Conservation (phyloP, 805 yeast genomes). For the Saccharomycodes ludwigii region DNA sequence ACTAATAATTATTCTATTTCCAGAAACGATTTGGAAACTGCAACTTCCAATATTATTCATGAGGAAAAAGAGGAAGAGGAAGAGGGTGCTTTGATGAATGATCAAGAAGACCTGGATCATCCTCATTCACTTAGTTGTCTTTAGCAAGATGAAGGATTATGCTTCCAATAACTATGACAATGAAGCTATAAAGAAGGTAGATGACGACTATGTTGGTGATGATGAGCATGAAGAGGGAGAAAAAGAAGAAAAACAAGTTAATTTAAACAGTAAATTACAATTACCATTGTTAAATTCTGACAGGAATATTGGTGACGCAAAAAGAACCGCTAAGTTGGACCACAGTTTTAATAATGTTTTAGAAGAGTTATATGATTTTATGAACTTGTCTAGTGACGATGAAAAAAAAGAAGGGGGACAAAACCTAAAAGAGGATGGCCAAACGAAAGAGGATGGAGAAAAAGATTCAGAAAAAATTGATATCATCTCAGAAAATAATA, state of each 20-base stretch:
- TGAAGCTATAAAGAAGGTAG: background rate
- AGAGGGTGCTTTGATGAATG: slow-evolving; percentile 12
- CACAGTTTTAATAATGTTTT: slow-evolving; percentile 1
- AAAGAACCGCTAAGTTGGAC: too few species aligned
- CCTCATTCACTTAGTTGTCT: too few species aligned
- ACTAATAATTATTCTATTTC: slow-evolving; percentile 20
- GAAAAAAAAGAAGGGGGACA: too few species aligned
- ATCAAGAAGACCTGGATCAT: slow-evolving; percentile 14
- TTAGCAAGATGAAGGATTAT: too few species aligned
- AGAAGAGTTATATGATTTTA: background rate
- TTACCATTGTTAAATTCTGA: too few species aligned
- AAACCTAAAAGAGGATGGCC: slow-evolving; percentile 3
- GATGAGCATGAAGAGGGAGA: too few species aligned
- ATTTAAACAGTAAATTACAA: too few species aligned
- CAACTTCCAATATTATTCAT: slow-evolving; percentile 14
- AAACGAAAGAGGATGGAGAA: background rate
- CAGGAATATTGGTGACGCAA: too few species aligned
- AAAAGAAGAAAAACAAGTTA: too few species aligned
- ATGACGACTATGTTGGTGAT: background rate
- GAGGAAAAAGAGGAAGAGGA: slow-evolving; percentile 14
- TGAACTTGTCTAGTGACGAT: background rate
- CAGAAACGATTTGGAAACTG: slow-evolving; percentile 16
- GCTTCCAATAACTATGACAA: too few species aligned
- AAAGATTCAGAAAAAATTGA: slow-evolving; percentile 9
- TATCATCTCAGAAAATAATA: slow-evolving; percentile 7